These are phyloP conservation scores for Mucor saturninus DNA, from an alignment of 371 early-diverging fungal species.

Conservation along the genomic window DNA sequence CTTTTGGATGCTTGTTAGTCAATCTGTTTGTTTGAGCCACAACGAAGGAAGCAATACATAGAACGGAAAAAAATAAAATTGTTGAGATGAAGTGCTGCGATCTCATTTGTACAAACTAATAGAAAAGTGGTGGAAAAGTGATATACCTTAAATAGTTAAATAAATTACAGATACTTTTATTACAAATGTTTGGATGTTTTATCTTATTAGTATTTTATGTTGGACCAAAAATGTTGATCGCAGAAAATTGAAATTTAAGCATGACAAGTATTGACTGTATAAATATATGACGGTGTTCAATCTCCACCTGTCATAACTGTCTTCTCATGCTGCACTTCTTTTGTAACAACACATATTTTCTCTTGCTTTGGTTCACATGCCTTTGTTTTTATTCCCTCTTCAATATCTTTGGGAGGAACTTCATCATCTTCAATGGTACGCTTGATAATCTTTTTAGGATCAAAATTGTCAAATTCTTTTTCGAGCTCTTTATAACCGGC, in stretches of 20 bases:
- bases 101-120: not conserved
- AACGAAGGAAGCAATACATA: not conserved
- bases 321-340: not conserved
- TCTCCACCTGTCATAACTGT: not conserved
- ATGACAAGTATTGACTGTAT: not conserved
- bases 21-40: not conserved
- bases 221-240: conserved; percentile 6
- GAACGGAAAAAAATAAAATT: not conserved
- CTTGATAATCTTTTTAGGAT: conserved; percentile 17
- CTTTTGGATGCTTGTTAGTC: not conserved
- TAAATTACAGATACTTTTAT: not conserved
- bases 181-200: not conserved
- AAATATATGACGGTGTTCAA: not conserved
- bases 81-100: not conserved
- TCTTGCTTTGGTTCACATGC: not conserved
- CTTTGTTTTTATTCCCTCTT: conserved; percentile 10
- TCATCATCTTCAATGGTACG: not conserved
- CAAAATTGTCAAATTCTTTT: conserved; percentile 36
- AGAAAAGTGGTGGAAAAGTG: not conserved
- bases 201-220: conserved; percentile 5
- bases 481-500: conserved; percentile 53
- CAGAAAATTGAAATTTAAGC: not conserved
- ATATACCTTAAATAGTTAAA: too few species aligned
- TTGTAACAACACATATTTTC: not conserved
- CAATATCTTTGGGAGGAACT: conserved; percentile 11